Evolutionary conservation across 2,329 filamentous ascomycete genomes (phyloP).

Genomic region (Rachicladosporium sp.): DNA sequence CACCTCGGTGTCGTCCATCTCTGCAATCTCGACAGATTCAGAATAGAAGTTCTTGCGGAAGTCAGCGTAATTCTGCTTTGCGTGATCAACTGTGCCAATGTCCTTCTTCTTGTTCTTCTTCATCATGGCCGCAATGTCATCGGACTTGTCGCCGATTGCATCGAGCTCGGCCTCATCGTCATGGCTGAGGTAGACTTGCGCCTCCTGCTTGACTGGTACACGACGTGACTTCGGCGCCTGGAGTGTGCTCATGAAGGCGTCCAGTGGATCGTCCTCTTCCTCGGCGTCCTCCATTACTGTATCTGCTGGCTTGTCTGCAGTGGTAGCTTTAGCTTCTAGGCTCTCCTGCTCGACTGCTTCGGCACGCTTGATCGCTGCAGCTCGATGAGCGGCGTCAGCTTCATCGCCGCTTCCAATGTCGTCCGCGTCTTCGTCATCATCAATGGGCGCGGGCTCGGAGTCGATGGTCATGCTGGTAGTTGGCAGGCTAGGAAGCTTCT

Average conservation of each 20-base stretch:
- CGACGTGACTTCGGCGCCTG: slow-evolving; percentile 33
- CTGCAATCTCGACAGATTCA: slow-evolving; percentile 70
- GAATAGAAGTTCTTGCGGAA: slow-evolving; percentile 94
- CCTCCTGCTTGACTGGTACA: slow-evolving; percentile 42
- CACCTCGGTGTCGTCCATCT: slow-evolving; percentile 76
- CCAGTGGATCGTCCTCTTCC: slow-evolving; percentile 74
- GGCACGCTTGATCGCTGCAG: slow-evolving; percentile 68
- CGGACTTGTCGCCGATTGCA: slow-evolving; percentile 50
- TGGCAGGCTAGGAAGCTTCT: slow-evolving; percentile 69
- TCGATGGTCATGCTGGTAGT: slow-evolving; percentile 39
- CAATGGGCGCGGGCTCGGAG: slow-evolving; percentile 41
- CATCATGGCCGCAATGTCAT: slow-evolving; percentile 50
- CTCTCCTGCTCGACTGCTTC: slow-evolving; percentile 28
- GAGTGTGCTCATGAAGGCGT: slow-evolving; percentile 86
- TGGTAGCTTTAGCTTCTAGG: slow-evolving; percentile 6
- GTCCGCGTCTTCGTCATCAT: slow-evolving; percentile 42
- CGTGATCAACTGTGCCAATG: slow-evolving; percentile 75
- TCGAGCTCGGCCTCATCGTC: slow-evolving; percentile 58
- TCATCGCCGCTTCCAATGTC: slow-evolving; percentile 79
- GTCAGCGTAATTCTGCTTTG: slow-evolving; percentile 69
- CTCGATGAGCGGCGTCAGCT: slow-evolving; percentile 70
- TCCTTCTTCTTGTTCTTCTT: slow-evolving; percentile 86
- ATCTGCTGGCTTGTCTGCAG: neutral
- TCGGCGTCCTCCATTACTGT: slow-evolving; percentile 39
- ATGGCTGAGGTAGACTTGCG: slow-evolving; percentile 68